These are phyloP conservation scores for Pseudogymnoascus sp. DNA, from an alignment of 2,329 filamentous ascomycete genomes.

Conservation along the genomic window DNA sequence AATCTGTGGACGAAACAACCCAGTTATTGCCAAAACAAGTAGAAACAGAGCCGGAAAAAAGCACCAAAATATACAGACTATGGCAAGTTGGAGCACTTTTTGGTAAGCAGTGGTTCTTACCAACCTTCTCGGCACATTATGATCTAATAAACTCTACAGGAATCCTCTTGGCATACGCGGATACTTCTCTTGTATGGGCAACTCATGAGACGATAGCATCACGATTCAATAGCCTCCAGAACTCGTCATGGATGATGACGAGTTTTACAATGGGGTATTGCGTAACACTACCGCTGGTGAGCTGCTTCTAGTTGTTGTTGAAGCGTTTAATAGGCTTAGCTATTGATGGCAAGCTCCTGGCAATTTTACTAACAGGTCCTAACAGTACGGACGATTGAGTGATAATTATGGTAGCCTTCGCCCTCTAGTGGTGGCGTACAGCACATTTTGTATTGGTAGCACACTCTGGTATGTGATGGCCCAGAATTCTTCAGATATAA, in stretches of 20 bases:
- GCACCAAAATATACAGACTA: not conserved
- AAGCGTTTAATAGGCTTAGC: not conserved
- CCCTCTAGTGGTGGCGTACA: constrained; percentile 1
- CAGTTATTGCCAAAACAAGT: constrained; percentile 13
- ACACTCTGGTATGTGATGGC: not conserved
- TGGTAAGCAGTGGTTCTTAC: not conserved
- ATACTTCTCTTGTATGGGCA: constrained; percentile 20
- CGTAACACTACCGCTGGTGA: constrained; percentile 17
- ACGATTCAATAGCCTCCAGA: constrained; percentile 14
- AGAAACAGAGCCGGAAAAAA: not conserved
- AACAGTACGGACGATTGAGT: constrained; percentile 13
- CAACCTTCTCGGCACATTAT: not conserved
- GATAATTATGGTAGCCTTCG: constrained; percentile 5
- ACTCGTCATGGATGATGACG: constrained; percentile 21
- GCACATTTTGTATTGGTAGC: constrained; percentile 4
- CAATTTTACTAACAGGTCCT: not conserved
- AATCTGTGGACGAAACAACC: constrained; percentile 15
- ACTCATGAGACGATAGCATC: constrained; percentile 20
- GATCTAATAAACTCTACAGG: constrained; percentile 14
- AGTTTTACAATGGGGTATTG: constrained; percentile 19
- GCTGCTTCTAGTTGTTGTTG: not conserved
- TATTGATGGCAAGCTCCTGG: not conserved
- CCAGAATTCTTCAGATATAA: not conserved
- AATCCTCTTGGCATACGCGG: constrained; percentile 17
- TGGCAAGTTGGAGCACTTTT: constrained; percentile 4